These are phyloP conservation scores for Pseudopithomyces maydicus DNA, from an alignment of 2,329 filamentous ascomycete species.

Conservation along the genomic window DNA sequence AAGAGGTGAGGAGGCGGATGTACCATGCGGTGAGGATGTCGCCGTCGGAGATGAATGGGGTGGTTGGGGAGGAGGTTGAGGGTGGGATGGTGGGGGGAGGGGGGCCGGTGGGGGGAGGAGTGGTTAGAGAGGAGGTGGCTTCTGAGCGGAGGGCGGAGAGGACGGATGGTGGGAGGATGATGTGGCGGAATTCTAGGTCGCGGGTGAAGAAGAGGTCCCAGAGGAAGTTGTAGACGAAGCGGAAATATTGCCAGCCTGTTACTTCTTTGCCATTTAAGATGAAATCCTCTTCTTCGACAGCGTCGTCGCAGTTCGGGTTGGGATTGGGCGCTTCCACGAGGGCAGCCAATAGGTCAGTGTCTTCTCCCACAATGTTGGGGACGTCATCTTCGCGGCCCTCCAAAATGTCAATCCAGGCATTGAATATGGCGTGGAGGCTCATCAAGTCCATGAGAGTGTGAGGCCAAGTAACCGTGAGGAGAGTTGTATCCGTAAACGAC, in stretches of 20 bases:
- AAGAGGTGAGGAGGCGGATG: constrained; percentile 11
- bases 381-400: constrained; percentile 26
- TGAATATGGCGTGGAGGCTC: constrained; percentile 18
- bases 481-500: constrained; percentile 27
- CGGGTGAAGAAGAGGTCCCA: constrained; percentile 21
- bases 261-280: constrained; percentile 16
- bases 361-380: constrained; percentile 19
- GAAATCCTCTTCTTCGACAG: constrained; percentile 16
- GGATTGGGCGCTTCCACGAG: constrained; percentile 11
- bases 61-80: constrained; percentile 12
- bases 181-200: constrained; percentile 8
- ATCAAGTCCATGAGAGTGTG: constrained; percentile 30
- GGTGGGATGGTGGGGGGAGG: constrained; percentile 8
- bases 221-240: constrained; percentile 18
- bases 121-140: constrained; percentile 12
- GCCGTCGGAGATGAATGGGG: constrained; percentile 26
- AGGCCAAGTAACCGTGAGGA: constrained; percentile 28
- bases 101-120: neutral
- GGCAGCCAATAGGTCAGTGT: constrained; percentile 21
- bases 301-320: too few relatives aligned
- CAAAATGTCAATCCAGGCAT: constrained; percentile 28
- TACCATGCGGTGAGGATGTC: constrained; percentile 24
- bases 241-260: constrained; percentile 10
- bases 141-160: constrained; percentile 18
- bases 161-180: constrained; percentile 21